These are phyloP conservation scores for Spathaspora passalidarum DNA, from an alignment of 805 yeast species.

Conservation along the genomic window DNA sequence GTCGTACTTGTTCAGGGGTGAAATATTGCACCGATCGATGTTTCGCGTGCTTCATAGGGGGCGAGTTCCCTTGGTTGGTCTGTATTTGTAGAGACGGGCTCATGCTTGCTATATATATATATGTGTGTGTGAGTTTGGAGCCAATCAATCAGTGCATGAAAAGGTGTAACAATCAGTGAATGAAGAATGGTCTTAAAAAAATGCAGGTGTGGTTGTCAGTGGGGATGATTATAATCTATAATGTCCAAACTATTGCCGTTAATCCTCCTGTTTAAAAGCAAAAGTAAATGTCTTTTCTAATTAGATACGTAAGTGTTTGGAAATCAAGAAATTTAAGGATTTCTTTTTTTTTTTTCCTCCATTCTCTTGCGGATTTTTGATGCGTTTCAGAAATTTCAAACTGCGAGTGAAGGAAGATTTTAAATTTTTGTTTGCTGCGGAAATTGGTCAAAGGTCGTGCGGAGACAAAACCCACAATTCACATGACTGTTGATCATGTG, in stretches of 20 bases:
- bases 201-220: no score
- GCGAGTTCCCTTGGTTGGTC: neutral
- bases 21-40: constrained; percentile 2
- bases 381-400: no score
- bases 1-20: constrained; percentile 51
- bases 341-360: neutral
- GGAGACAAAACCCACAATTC: no score
- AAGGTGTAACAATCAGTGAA: no score
- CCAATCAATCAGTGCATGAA: no score
- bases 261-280: neutral
- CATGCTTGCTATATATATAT: neutral
- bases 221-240: no score
- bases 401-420: no score
- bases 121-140: neutral
- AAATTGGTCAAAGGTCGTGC: no score
- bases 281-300: neutral
- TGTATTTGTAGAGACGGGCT: neutral
- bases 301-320: neutral
- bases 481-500: neutral
- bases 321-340: neutral
- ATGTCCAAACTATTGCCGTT: no score
- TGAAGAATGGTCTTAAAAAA: no score
- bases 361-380: neutral
- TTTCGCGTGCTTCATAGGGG: neutral
- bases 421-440: neutral